Base-by-base conservation (phyloP, 345 rosid genomes). In the Nasturtium officinale region DNA sequence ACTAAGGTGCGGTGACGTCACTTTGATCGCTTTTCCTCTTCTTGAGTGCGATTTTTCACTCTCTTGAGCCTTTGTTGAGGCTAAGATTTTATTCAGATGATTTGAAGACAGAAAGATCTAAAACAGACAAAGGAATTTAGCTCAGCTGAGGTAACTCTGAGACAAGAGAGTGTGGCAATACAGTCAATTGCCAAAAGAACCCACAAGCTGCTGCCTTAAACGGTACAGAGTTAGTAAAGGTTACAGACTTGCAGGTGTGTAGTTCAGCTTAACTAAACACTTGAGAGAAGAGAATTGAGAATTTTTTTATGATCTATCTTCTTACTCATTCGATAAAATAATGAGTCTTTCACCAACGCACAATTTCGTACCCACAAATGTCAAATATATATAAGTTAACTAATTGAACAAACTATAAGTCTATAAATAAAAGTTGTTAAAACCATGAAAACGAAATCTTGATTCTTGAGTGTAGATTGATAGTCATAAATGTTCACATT, bases 401-500 rank as follows among this genome's bases (percentile, higher is more conserved):
- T 10, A 67, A 64, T 63, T 32, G 40, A 51, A 65, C 23, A 65
- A 56, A 56, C n/a, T 56, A 35, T 42, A 28, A n/a, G n/a, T n/a
- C n/a, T n/a, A n/a, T n/a, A n/a, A n/a, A 37, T 37, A 3, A 33
- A 21, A 64, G 33, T 7, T 50, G 11, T 20, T 56, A 47, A 38
- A 47, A 37, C 37, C 52, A 50, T 48, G 67, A 40, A 29, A 50
- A 67, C 17, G 68, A 32, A 61, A 60, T 74, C 47, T 59, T 50
- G 61, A 61, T 52, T 74, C 37, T 59, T 48, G 61, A 56, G 53
- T 57, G 61, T 48, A 7, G 42, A 66, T 17, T 17, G 15, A 66
- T 18, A 28, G 26, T 61, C 79, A 61, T 75, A 52, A 75, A 75
- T 67, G 68, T n/a, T n/a, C n/a, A n/a, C n/a, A n/a, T n/a, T 73